Conservation (phyloP, 805 yeast genomes). For the Cyberlindnera xylosilytica region DNA sequence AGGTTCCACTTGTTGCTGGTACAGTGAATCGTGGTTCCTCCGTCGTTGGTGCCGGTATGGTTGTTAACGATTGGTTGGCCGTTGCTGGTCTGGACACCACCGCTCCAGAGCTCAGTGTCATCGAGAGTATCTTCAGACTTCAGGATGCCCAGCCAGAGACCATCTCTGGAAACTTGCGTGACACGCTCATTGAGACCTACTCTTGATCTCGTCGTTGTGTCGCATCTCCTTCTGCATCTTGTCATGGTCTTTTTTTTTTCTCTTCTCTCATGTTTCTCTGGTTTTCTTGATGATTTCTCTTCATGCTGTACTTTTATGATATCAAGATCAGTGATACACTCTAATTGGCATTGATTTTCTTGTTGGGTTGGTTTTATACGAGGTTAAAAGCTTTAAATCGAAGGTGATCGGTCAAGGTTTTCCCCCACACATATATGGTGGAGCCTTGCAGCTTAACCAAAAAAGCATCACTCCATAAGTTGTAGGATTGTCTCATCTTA, state of each 20-base stretch:
- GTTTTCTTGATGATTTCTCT: slow-evolving; percentile 2
- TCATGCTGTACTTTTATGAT: slow-evolving; percentile 3
- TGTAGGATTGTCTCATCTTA: too few relatives aligned
- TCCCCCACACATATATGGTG: too few relatives aligned
- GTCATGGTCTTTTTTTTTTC: slow-evolving; percentile 11
- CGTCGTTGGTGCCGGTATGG: slow-evolving; percentile 98
- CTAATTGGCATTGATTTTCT: slow-evolving; percentile 9
- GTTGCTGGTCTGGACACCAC: slow-evolving; percentile 97
- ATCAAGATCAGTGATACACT: neutral
- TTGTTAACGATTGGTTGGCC: slow-evolving; percentile 97
- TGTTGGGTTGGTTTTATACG: slow-evolving; percentile 4
- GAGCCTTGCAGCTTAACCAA: too few relatives aligned
- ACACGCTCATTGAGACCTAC: slow-evolving; percentile 89
- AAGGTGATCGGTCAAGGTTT: too few relatives aligned
- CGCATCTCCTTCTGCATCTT: slow-evolving; percentile 11
- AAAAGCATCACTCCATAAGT: too few relatives aligned
- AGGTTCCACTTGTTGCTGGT: slow-evolving; percentile 98
- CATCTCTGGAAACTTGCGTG: slow-evolving; percentile 81
- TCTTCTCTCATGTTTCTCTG: slow-evolving; percentile 3
- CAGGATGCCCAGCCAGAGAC: slow-evolving; percentile 90
- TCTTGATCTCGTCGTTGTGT: slow-evolving; percentile 37
- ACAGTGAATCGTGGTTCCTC: slow-evolving; percentile 97
- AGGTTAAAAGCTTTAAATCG: neutral
- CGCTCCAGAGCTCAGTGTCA: slow-evolving; percentile 95
- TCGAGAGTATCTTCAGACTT: slow-evolving; percentile 92